Evolutionary conservation across 2,329 filamentous ascomycete genomes (phyloP), one percentile per base, ranked within the genome.

Genomic region (Monosporascus cannonballus): DNA sequence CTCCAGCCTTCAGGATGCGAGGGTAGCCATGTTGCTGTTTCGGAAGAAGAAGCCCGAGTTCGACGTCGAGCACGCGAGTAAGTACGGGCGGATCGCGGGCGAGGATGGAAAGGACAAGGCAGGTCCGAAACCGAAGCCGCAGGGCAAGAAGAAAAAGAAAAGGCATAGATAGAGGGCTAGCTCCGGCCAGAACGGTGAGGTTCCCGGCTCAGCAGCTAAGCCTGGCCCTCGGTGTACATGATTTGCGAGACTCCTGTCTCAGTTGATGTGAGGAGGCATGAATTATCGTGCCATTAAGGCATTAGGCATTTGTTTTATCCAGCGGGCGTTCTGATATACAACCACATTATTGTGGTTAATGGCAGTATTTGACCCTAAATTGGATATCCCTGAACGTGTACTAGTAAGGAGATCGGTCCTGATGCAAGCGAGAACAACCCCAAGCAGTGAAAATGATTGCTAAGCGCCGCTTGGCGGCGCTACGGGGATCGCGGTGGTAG

Each of bases 11-110:
- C 76, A 87, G 73, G 94, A 99, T 75, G 94, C 94, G 2, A 78
- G 90, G 59, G 90, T 89, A 5, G 86, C 91, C 1, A 97, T 99
- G 91, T 73, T 93, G 52, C 73, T 99, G 42, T 97, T 96, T 65
- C 80, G 89, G 56, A 82, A 84, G 59, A 83, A 91, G 67, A 97
- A 96, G 73, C 77, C 85, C 18, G 87, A 79, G 0, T 96, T 99
- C 66, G 94, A 97, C 66, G 75, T 84, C 53, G 90, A 96, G 67
- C 84, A 90, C 67, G 75, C 85, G 52, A 85, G 83, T 68, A 83
- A 80, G 53, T 94, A 81, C 68, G 76, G 79, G 3, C 66, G 51
- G 61, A 66, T 52, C 14, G 44, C 53, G 25, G 59, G 59, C 60
- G 72, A 58, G 54, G 54, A 71, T 54, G 62, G 54, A 37, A 60